A percentile compares a stretch with the other conserved stretches of the same genome.
Conservation (phyloP, 2,329 filamentous ascomycete species). For the Microdochium bolleyi region DNA sequence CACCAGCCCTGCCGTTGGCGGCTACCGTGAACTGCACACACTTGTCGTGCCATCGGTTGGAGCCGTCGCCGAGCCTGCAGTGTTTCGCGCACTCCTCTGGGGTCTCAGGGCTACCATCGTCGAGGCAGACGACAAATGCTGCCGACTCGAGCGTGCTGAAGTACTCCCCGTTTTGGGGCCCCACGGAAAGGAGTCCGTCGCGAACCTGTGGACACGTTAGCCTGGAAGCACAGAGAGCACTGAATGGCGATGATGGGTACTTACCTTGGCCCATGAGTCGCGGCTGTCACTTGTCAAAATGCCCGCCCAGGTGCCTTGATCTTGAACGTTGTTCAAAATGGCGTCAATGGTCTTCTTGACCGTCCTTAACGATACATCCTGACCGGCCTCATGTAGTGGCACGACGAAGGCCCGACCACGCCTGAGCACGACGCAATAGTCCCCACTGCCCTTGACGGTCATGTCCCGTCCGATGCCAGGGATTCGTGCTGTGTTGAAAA, state of each 20-base stretch:
- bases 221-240: neutral
- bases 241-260: neutral
- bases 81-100: constrained; percentile 8
- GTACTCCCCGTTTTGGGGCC: constrained; percentile 2
- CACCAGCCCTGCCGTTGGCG: constrained; percentile 14
- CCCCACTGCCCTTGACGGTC: neutral
- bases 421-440: neutral
- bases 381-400: neutral
- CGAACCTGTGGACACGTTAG: neutral
- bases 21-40: constrained; percentile 14
- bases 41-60: constrained; percentile 18
- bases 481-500: constrained; percentile 1
- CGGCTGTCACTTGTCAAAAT: neutral
- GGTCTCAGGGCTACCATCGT: constrained; percentile 11
- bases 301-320: neutral
- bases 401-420: neutral
- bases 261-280: neutral
- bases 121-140: constrained; percentile 14
- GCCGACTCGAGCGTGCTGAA: constrained; percentile 11
- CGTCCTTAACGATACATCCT: neutral
- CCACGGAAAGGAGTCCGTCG: neutral
- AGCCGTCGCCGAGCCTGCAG: constrained; percentile 9
- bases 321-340: neutral
- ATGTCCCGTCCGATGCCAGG: neutral
- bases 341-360: neutral